Base-by-base conservation (phyloP, 2,329 filamentous ascomycete genomes). In the Chalaropsis thielavioides region DNA sequence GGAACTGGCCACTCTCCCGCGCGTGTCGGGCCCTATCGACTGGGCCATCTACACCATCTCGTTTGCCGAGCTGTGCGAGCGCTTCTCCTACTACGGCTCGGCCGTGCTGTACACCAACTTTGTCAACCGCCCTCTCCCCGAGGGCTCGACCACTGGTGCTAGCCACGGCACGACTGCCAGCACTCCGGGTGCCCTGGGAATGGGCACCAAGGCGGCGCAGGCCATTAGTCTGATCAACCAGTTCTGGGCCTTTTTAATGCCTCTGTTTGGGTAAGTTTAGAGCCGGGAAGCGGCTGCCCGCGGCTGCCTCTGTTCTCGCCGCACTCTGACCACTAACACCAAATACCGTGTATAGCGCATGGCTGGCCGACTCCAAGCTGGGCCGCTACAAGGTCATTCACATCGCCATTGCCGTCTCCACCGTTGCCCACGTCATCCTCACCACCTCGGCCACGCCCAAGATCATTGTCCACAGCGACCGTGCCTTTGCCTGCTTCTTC, bases 51-150 rank as follows among this genome's bases (percentile, higher is more conserved):
- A 84, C 75, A 85, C 83, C 31, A 82, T 91, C 67, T 86, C 85
- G 60, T 84, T 89, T 68, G 83, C 88, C 67, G 88, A 91, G 74
- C 76, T 89, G 65, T 88, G 85, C 75, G 88, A 91, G 76, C 84
- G 87, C 61, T 89, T 89, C 75, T 87, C 84, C 15, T 91, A 89
- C 81, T 90, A 90, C 71, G 88, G 87, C 64, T 85, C 84, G 3
- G 81, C 83, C 54, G 80, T 85, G 40, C 78, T 89, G 38, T 88
- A 86, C 81, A 83, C 82, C 72, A 86, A 86, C 74, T 87, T 83
- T 70, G 80, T 86, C 70, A 80, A 82, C 69, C 77, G 80, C 62
- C 75, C 77, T 40, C 74, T 86, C 35, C 83, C 84, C 0, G 63
- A 68, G 0, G 79, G 78, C 17, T 85, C 82, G 4, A 78, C 70